Percentiles rank a stretch among this genome's conserved stretches.
Conservation (phyloP, 2,329 filamentous ascomycete species). For the Arthrobotrys conoides region DNA sequence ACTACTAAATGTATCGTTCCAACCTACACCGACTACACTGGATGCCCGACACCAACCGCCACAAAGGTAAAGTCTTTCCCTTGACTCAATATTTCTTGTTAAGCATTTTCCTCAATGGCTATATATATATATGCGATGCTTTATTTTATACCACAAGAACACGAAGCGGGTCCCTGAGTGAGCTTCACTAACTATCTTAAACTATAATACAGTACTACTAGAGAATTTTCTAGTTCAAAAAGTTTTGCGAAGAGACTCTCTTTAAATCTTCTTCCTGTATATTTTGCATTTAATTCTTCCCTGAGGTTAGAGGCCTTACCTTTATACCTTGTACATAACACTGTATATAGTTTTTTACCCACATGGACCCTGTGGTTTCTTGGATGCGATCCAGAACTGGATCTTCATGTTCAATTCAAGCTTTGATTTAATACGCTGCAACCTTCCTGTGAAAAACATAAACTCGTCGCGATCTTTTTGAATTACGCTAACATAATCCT, state of each 20-base stretch:
- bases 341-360: slow-evolving; percentile 5
- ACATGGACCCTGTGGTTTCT: neutral
- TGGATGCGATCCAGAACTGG: neutral
- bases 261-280: neutral
- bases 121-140: neutral
- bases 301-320: neutral
- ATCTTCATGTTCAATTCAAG: neutral
- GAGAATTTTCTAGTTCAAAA: slow-evolving; percentile 1
- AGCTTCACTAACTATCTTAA: slow-evolving; percentile 6
- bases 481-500: slow-evolving; percentile 16
- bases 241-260: slow-evolving; percentile 10
- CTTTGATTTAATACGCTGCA: neutral
- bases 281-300: neutral
- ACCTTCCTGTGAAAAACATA: neutral
- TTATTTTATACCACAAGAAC: neutral
- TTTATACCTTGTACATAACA: slow-evolving; percentile 1
- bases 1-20: slow-evolving; percentile 46
- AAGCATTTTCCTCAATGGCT: neutral
- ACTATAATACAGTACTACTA: slow-evolving; percentile 21
- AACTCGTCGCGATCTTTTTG: too few species aligned
- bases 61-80: slow-evolving; percentile 32
- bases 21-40: slow-evolving; percentile 40
- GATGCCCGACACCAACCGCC: slow-evolving; percentile 37
- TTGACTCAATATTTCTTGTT: neutral
- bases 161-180: neutral